Base-by-base conservation (phyloP, 352 stramenopile genomes). In the Phytophthora pini region DNA sequence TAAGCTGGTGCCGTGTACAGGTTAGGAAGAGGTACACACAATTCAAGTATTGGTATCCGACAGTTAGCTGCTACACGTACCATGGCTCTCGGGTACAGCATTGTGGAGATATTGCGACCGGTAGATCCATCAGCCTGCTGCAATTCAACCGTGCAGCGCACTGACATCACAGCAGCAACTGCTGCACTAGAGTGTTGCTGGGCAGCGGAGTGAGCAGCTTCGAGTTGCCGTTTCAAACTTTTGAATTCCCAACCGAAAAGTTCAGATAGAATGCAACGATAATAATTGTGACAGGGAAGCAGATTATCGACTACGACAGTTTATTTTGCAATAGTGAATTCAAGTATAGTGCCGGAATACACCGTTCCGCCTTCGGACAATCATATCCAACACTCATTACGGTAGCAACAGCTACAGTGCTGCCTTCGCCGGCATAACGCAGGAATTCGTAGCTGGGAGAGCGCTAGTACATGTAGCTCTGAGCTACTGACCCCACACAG, bases 121-220 rank as follows among this genome's bases (percentile, higher is more conserved):
- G 74, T 80, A 20, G 64, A 59, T 34, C 77, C 79, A 32, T 89
- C 77, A 4, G 80, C 79, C 36, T 84, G 58, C 61, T 92, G 82
- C 69, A 85, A 70, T 70, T 92, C 80, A 36, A 89, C 39, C 59
- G 80, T 74, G 61, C 82, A 92, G 17, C 51, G 64, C 31, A 72
- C 57, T 61, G 57, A 26, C 64, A 72, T 72, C 10, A 29, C 12
- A 27, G 36, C 22, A 24, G 17, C 36, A 60, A 43, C 8, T 8
- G 50, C 34, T 22, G 15, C 13, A 9, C 29, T 36, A 26, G 32
- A 26, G 41, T 47, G 39, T 9, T 41, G 36, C 20, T 40, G 38
- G 11, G 31, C 48, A 55, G 12, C 6, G 13, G 45, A 52, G 27
- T 5, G 46, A 29, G 13, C 32, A 27, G 50, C 49, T 27, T 38